Conservation (phyloP, 768 basidiomycete genomes). For the Hypholoma fasciculare region DNA sequence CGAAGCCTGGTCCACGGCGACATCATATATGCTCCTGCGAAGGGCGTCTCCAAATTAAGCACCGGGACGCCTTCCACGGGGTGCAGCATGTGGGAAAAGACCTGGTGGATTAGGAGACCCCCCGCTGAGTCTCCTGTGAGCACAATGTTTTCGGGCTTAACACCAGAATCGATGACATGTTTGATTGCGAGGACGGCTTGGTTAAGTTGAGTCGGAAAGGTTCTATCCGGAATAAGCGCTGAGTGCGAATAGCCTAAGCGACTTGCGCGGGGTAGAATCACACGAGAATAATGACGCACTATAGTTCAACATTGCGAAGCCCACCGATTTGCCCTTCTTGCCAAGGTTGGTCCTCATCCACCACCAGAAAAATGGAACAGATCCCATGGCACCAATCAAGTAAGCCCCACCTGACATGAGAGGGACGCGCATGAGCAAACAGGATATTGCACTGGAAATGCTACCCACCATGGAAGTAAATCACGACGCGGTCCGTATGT, state of each 20-base stretch:
- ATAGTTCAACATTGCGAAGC: constrained; percentile 18
- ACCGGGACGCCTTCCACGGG: constrained; percentile 27
- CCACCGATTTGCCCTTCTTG: constrained; percentile 9
- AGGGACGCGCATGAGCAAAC: neutral
- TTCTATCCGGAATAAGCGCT: constrained; percentile 27
- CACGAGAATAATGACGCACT: constrained; percentile 2
- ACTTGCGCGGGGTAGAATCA: neutral
- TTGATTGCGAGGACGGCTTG: constrained; percentile 30
- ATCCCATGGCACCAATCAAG: constrained; percentile 5
- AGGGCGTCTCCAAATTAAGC: constrained; percentile 18
- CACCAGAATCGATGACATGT: constrained; percentile 29
- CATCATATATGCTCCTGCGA: constrained; percentile 34
- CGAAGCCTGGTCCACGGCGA: constrained; percentile 25
- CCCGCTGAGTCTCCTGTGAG: constrained; percentile 43
- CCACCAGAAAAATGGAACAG: constrained; percentile 17
- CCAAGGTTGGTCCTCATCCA: constrained; percentile 16
- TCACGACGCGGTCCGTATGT: constrained; percentile 12
- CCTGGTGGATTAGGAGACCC: constrained; percentile 33
- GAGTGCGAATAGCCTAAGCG: constrained; percentile 12
- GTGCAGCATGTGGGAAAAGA: constrained; percentile 38
- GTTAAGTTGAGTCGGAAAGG: constrained; percentile 34
- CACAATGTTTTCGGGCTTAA: constrained; percentile 30
- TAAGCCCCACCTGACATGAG: constrained; percentile 14
- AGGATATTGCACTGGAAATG: neutral
- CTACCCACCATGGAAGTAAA: constrained; percentile 16